Evolutionary conservation across 106 monocot genomes (phyloP).

Genomic region (Acanthochlamys bracteata): DNA sequence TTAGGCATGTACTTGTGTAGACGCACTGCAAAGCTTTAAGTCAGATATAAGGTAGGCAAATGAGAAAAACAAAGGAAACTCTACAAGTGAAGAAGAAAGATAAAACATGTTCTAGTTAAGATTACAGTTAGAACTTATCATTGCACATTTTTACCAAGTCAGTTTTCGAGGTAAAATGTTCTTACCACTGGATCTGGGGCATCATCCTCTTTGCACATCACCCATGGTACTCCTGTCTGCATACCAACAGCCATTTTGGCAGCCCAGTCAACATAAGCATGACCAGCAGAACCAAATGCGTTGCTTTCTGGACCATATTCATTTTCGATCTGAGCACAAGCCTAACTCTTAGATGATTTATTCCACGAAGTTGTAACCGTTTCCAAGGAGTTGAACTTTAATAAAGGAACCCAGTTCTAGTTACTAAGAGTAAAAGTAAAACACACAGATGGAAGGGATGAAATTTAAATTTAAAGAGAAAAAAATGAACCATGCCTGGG

Average conservation of each 20-base stretch:
- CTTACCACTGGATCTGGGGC: slow-evolving; percentile 95
- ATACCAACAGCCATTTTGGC: slow-evolving; percentile 83
- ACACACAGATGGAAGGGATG: no score
- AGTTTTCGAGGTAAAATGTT: background rate
- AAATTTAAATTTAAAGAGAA: background rate
- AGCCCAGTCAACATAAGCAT: slow-evolving; percentile 77
- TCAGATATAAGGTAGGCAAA: no score
- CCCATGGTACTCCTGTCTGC: slow-evolving; percentile 89
- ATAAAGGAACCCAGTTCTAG: no score
- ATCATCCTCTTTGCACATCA: slow-evolving; percentile 99
- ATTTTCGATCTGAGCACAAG: slow-evolving; percentile 81
- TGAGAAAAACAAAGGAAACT: no score
- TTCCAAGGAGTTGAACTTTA: no score
- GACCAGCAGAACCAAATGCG: slow-evolving; percentile 64
- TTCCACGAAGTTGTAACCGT: background rate
- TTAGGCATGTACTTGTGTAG: no score
- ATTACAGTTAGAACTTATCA: no score
- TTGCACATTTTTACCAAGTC: no score
- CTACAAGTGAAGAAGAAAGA: no score
- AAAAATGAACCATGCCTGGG: slow-evolving; percentile 39
- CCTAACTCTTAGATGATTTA: background rate
- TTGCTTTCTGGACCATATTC: slow-evolving; percentile 89
- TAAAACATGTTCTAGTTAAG: no score
- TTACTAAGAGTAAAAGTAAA: no score
- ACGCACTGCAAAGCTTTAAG: no score